These are phyloP conservation scores for Daedaleopsis sinensis DNA, from an alignment of 768 basidiomycete species.

Conservation along the genomic window DNA sequence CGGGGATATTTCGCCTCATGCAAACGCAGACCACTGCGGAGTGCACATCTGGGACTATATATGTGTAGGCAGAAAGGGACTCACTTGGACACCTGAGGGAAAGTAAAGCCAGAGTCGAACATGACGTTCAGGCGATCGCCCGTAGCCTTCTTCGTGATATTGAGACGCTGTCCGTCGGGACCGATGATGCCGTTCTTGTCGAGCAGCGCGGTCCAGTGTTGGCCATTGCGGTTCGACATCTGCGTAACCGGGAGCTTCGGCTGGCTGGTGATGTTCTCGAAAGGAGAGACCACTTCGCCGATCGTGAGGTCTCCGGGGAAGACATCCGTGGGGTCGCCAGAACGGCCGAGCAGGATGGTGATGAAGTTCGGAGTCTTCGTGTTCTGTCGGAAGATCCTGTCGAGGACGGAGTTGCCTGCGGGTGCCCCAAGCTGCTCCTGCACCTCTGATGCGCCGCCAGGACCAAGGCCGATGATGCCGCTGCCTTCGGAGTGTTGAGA, in stretches of 20 bases:
- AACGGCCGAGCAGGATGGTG: slow-evolving; percentile 34
- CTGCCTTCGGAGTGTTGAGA: slow-evolving; percentile 21
- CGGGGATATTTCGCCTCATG: neutral
- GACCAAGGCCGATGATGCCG: slow-evolving; percentile 37
- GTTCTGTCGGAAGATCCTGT: slow-evolving; percentile 37
- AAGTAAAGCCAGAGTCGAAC: slow-evolving; percentile 35
- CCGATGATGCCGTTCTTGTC: slow-evolving; percentile 37
- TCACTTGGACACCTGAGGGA: slow-evolving; percentile 36
- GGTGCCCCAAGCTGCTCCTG: slow-evolving; percentile 16
- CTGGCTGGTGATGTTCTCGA: slow-evolving; percentile 31
- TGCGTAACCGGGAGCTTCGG: slow-evolving; percentile 32
- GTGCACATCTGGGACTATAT: neutral
- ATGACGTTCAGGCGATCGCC: slow-evolving; percentile 31
- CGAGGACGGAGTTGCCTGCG: slow-evolving; percentile 32
- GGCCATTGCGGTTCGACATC: slow-evolving; percentile 27
- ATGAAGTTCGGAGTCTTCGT: slow-evolving; percentile 35
- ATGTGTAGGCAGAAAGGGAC: neutral
- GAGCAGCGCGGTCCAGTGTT: slow-evolving; percentile 37
- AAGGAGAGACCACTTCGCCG: slow-evolving; percentile 30
- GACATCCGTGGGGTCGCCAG: slow-evolving; percentile 31
- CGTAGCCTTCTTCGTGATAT: slow-evolving; percentile 40
- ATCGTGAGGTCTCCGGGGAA: slow-evolving; percentile 36
- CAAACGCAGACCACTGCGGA: neutral
- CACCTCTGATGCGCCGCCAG: slow-evolving; percentile 28
- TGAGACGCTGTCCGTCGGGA: slow-evolving; percentile 36